Base-by-base conservation (phyloP, 2,329 filamentous ascomycete species). In the Pleochaeta shiraiana region DNA sequence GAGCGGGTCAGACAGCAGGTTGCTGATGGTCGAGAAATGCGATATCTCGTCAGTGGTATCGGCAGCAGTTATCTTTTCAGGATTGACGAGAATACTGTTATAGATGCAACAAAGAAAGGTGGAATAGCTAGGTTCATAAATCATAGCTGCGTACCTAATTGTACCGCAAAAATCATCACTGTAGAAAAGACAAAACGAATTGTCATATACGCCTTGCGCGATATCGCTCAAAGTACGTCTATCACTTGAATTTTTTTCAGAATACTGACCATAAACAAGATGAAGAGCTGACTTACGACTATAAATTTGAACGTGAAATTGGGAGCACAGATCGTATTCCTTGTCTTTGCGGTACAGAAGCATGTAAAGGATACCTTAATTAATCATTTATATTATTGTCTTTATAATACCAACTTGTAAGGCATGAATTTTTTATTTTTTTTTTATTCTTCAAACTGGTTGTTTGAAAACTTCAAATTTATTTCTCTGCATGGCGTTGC, bases 71-170 rank as follows among this genome's bases (percentile, higher is more conserved):
- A 98, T 74, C 82, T 98, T 37, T 98, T 98, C 81, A 86, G 93
- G 63, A 98, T 98, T 71, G 92, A 97, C 72, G 93, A 98, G 73
- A 92, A 93, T 71, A 95, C 91, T 0, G 92, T 98, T 69, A 90
- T 98, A 67, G 93, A 98, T 76, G 93, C 93, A 59, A 98, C 93
- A 28, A 98, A 98, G 79, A 93, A 95, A 78, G 93, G 93, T 67
- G 93, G 93, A 65, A 98, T 98, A 75, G 93, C 93, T 34, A 83
- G 93, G 53, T 98, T 98, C 76, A 98, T 98, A 80, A 98, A 98
- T 74, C 89, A 98, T 75, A 95, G 90, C 74, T 98, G 93, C 75
- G 93, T 90, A 77, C 93, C 93, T 6, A 98, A 97, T 74, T 98
- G 93, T 76, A 98, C 93, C 45, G 93, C 93, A 68, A 98, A 97